Evolutionary conservation across 495 filamentous ascomycete genomes (phyloP), one percentile per base, ranked within the genome.

Genomic region (Stereocaulon alpinum): DNA sequence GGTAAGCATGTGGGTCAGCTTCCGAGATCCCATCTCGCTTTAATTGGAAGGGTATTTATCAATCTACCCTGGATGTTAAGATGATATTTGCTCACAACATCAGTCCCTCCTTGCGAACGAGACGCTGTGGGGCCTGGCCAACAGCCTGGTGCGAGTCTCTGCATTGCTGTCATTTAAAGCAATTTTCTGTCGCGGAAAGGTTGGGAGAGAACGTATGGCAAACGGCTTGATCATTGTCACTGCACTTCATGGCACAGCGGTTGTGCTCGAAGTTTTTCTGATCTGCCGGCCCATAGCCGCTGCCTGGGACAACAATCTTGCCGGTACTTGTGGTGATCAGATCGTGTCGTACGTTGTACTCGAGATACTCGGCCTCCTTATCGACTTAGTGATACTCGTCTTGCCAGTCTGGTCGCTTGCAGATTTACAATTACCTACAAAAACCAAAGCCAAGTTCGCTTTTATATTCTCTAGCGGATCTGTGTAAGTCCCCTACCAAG

Each of bases 91-190:
- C 45, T 15, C 17, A 0, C 4, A 11, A 4, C n/a, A 14, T n/a
- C 24, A 70, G 66, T 68, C 66, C 14, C 43, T 70, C 14, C 47
- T 70, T 11, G 58, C 51, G 1, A 68, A 63, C 41, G 62, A 70
- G 41, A 60, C 48, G 44, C 44, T 70, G 10, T 70, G 68, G 68
- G 66, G 62, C 15, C 32, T 65, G 6, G 63, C 64, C n/a, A 68
- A 65, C 37, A 56, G 58, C 15, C 50, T 67, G 20, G 53, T 70
- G 17, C 59, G 68, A 24, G 32, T 60, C 2, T 56, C 48, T 7
- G 58, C 59, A 24, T 34, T 61, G 15, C 6, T 58, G 17, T 44
- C 48, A 6, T 10, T 63, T 37, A 32, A 29, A 4, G 37, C 27
- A 5, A 0, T 61, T 5, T 64, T 67, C 44, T 4, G n/a, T 3